Evolutionary conservation across 2,329 filamentous ascomycete species (phyloP).

Genomic region (Sarocladium brachiariae): DNA sequence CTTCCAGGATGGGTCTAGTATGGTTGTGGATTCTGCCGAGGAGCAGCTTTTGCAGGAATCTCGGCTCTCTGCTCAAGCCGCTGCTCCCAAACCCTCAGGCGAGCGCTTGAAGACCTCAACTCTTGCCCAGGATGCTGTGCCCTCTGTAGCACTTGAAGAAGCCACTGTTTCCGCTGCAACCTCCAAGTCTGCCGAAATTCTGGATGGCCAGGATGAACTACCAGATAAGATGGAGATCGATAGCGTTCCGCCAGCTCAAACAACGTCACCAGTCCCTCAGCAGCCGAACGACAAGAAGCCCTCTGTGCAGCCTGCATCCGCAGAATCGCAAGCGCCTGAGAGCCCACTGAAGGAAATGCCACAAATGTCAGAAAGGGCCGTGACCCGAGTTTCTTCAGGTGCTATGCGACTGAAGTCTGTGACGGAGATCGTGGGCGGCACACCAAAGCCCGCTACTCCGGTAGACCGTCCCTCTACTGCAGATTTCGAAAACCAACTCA

Average conservation of each 20-base stretch:
- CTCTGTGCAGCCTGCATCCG: background rate
- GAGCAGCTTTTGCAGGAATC: constrained; percentile 39
- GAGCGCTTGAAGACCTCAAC: constrained; percentile 10
- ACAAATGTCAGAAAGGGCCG: constrained; percentile 44
- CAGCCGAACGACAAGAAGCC: background rate
- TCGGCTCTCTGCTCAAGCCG: constrained; percentile 15
- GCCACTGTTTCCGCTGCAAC: constrained; percentile 12
- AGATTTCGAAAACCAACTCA: constrained; percentile 27
- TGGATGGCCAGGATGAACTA: constrained; percentile 27
- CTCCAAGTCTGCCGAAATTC: constrained; percentile 19
- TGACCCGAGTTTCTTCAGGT: constrained; percentile 63
- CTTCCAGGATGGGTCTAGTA: background rate
- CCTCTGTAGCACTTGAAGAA: constrained; percentile 13
- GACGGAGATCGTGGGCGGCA: constrained; percentile 62
- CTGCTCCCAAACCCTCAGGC: background rate
- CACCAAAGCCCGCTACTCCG: constrained; percentile 29
- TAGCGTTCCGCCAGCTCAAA: constrained; percentile 16
- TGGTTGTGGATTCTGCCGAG: constrained; percentile 26
- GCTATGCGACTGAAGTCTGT: constrained; percentile 66
- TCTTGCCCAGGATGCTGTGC: background rate
- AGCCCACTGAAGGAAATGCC: constrained; percentile 16
- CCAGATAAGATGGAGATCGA: constrained; percentile 29
- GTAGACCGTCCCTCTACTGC: constrained; percentile 28
- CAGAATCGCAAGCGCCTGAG: constrained; percentile 8
- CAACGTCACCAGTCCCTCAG: background rate